These are phyloP conservation scores for Aspergillus pseudoglaucus DNA, from an alignment of 2,329 filamentous ascomycete genomes.

Conservation along the genomic window DNA sequence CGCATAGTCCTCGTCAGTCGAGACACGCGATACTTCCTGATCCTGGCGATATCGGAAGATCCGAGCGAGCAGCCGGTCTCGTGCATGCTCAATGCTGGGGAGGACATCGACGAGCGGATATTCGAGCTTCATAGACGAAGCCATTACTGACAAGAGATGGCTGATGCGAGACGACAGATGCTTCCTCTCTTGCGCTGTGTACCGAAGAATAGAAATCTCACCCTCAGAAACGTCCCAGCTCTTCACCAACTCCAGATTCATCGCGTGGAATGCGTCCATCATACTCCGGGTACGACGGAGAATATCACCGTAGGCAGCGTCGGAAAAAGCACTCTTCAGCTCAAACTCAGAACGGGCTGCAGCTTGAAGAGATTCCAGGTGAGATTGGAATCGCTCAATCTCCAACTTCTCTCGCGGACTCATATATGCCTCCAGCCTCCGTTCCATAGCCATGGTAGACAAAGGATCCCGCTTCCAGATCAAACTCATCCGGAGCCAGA, in stretches of 20 bases:
- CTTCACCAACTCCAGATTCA: conserved; percentile 86
- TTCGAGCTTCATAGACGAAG: conserved; percentile 87
- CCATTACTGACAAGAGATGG: conserved; percentile 79
- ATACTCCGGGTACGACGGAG: conserved; percentile 75
- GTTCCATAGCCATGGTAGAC: conserved; percentile 59
- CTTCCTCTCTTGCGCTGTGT: conserved; percentile 70
- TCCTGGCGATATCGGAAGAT: conserved; percentile 80
- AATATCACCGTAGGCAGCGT: conserved; percentile 64
- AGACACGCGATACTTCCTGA: conserved; percentile 44
- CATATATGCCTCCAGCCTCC: conserved; percentile 64
- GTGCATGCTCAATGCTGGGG: conserved; percentile 70
- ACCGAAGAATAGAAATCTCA: conserved; percentile 71
- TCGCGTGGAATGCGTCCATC: conserved; percentile 89
- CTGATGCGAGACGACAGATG: conserved; percentile 83
- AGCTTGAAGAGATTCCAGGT: conserved; percentile 65
- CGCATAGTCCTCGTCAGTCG: conserved; percentile 66
- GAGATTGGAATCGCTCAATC: conserved; percentile 70
- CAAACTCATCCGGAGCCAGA: conserved; percentile 90
- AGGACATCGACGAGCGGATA: conserved; percentile 87
- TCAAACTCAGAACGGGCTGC: conserved; percentile 82
- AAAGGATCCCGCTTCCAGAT: conserved; percentile 95
- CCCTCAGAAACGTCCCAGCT: conserved; percentile 69
- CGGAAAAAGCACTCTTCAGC: conserved; percentile 78
- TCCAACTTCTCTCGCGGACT: conserved; percentile 80
- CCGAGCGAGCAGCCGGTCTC: conserved; percentile 77